These are phyloP conservation scores for Larix sibirica DNA, from an alignment of 83 land plant species.

Conservation along the genomic window DNA sequence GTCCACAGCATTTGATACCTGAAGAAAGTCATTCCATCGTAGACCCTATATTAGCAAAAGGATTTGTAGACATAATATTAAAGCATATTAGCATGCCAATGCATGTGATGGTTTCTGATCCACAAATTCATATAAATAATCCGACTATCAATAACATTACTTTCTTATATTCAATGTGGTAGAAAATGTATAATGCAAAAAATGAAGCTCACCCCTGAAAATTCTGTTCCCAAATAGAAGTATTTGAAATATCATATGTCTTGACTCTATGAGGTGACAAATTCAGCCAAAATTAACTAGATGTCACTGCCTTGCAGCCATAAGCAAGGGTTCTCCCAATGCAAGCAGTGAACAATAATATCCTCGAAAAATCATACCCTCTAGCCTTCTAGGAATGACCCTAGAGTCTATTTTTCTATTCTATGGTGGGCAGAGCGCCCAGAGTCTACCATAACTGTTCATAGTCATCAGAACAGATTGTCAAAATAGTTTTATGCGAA, in stretches of 20 bases:
- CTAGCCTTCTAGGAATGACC: too few relatives aligned
- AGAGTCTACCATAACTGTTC: background rate
- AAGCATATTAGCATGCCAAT: background rate
- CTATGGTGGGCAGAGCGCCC: background rate
- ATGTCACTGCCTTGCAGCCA: background rate
- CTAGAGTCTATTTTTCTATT: background rate
- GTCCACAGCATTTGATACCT: conserved; percentile 90
- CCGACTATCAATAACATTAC: background rate
- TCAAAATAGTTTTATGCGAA: too few relatives aligned
- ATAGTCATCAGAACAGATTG: background rate
- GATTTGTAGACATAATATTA: background rate
- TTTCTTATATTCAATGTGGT: too few relatives aligned
- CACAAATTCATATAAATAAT: background rate
- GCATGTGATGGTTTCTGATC: background rate
- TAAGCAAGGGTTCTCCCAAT: background rate
- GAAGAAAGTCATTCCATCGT: conserved; percentile 7
- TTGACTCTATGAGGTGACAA: background rate
- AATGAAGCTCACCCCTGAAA: background rate
- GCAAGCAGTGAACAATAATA: background rate
- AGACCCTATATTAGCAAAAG: background rate
- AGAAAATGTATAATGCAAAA: background rate
- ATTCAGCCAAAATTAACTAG: background rate
- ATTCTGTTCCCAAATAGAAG: background rate
- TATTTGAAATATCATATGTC: background rate
- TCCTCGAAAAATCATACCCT: background rate